Evolutionary conservation across 1,139 yeast species (phyloP).

Genomic region (Kodamaea sp.): DNA sequence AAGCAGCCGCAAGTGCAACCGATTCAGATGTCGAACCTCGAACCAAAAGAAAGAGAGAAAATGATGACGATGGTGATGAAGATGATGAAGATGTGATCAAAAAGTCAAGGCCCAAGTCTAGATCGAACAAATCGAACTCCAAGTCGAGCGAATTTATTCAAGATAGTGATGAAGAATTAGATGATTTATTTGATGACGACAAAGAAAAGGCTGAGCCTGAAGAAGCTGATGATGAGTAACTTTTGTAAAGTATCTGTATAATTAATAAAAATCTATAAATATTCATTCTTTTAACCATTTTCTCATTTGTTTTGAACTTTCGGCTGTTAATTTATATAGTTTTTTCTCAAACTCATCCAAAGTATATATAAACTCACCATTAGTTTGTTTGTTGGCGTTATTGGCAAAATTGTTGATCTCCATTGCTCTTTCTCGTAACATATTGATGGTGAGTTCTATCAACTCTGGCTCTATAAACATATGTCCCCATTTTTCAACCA

Average conservation of each 20-base stretch:
- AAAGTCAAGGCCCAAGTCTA: constrained; percentile 21
- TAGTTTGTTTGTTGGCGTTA: constrained; percentile 44
- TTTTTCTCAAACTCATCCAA: constrained; percentile 74
- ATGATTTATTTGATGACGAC: constrained; percentile 14
- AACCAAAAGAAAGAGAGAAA: constrained; percentile 9
- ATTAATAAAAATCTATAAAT: not conserved
- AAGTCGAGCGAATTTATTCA: constrained; percentile 48
- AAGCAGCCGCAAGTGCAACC: constrained; percentile 9
- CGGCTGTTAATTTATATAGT: constrained; percentile 57
- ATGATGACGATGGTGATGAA: constrained; percentile 11
- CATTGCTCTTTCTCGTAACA: constrained; percentile 62
- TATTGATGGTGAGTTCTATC: constrained; percentile 48
- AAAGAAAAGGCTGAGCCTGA: constrained; percentile 15
- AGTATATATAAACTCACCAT: constrained; percentile 53
- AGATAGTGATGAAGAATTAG: constrained; percentile 52
- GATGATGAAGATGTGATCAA: constrained; percentile 17
- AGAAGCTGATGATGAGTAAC: constrained; percentile 7
- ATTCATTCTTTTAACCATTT: constrained; percentile 44
- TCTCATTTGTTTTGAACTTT: constrained; percentile 59
- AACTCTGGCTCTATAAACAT: constrained; percentile 67
- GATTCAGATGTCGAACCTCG: constrained; percentile 13
- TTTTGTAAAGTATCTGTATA: constrained; percentile 2
- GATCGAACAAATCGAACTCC: constrained; percentile 22
- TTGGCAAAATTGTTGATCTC: constrained; percentile 71
- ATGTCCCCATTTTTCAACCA: constrained; percentile 72